These are phyloP conservation scores for Verticillium nonalfalfae DNA, from an alignment of 2,329 filamentous ascomycete genomes.

Conservation along the genomic window DNA sequence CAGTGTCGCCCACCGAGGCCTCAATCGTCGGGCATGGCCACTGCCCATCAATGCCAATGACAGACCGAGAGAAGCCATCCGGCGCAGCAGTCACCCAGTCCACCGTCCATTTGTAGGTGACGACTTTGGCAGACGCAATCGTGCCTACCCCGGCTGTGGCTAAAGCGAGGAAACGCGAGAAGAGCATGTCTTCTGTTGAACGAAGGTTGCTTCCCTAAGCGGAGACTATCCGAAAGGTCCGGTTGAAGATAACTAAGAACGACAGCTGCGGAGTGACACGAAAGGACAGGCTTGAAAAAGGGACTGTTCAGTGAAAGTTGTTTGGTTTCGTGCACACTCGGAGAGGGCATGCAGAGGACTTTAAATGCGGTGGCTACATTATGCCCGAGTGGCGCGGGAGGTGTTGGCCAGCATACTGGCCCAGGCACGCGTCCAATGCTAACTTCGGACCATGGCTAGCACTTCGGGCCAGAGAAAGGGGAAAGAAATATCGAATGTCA, in stretches of 20 bases:
- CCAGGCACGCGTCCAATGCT: background rate
- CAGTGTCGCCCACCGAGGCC: conserved; percentile 41
- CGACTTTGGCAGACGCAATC: conserved; percentile 17
- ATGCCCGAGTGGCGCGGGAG: background rate
- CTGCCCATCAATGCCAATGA: conserved; percentile 51
- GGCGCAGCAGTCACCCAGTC: conserved; percentile 32
- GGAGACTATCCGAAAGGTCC: background rate
- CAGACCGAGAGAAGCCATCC: conserved; percentile 27
- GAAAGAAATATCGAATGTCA: background rate
- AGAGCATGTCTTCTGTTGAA: background rate
- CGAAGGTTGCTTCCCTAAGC: background rate
- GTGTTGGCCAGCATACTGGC: background rate
- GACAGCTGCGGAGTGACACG: background rate
- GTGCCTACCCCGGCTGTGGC: background rate
- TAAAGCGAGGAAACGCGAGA: background rate
- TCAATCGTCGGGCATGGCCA: conserved; percentile 55
- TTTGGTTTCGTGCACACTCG: background rate
- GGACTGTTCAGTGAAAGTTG: background rate
- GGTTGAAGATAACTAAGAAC: background rate
- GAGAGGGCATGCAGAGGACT: background rate
- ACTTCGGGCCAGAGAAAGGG: background rate
- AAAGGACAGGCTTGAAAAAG: background rate
- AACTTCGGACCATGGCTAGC: background rate
- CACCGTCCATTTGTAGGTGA: conserved; percentile 30
- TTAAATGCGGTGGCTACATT: background rate